Evolutionary conservation across 2,329 filamentous ascomycete genomes (phyloP).

Genomic region (Pezicula neosporulosa): DNA sequence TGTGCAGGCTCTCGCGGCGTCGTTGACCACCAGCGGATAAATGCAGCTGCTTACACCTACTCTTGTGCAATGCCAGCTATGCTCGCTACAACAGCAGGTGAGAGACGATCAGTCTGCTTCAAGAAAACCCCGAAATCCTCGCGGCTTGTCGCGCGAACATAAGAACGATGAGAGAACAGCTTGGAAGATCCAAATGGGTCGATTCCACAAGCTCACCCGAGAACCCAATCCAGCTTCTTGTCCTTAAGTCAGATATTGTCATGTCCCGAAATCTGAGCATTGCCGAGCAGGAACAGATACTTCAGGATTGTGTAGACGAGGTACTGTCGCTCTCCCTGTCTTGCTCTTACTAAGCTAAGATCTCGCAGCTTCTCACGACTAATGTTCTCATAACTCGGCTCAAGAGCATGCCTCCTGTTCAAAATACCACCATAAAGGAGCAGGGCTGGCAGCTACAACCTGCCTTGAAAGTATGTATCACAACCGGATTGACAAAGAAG

Average conservation of each 20-base stretch:
- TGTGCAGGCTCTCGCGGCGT: constrained; percentile 93
- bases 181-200: constrained; percentile 92
- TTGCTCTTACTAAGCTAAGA: constrained; percentile 6
- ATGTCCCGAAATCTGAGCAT: constrained; percentile 62
- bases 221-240: constrained; percentile 83
- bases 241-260: constrained; percentile 80
- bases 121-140: constrained; percentile 81
- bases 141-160: constrained; percentile 80
- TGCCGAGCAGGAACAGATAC: constrained; percentile 77
- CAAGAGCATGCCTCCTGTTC: constrained; percentile 69
- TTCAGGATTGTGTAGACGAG: constrained; percentile 96
- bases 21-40: constrained; percentile 93
- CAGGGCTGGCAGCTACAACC: constrained; percentile 68
- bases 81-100: constrained; percentile 91
- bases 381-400: constrained; percentile 85
- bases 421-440: constrained; percentile 63
- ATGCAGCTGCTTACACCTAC: constrained; percentile 88
- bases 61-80: constrained; percentile 93
- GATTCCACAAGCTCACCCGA: constrained; percentile 75
- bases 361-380: constrained; percentile 70
- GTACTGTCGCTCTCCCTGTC: constrained; percentile 40
- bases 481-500: constrained; percentile 83
- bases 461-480: constrained; percentile 88
- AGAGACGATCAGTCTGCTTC: constrained; percentile 86
- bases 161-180: constrained; percentile 76